phyloP scores from a whole-genome alignment of 805 yeast species.

The Ogataea dorogensis region DNA sequence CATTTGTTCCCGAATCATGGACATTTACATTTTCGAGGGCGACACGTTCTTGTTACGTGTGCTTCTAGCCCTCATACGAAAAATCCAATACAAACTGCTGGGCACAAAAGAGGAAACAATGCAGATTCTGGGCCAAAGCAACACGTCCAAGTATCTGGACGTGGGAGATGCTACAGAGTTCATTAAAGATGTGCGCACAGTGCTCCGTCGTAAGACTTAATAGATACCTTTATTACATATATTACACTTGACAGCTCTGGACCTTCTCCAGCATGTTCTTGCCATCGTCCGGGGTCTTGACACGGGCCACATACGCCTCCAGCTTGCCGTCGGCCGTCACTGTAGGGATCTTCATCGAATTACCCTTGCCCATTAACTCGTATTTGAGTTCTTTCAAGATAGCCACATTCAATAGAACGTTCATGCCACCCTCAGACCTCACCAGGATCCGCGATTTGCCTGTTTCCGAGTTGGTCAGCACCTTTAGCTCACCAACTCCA shows the following conservation, averaged over 20 bases:
- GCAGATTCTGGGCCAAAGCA: conserved; percentile 34
- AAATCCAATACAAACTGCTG: conserved; percentile 49
- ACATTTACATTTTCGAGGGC: conserved; percentile 60
- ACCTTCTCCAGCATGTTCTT: conserved; percentile 42
- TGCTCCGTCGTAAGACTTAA: conserved; percentile 30
- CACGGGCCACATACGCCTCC: conserved; percentile 68
- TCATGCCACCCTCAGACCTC: conserved; percentile 85
- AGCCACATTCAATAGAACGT: conserved; percentile 70
- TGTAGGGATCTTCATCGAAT: conserved; percentile 64
- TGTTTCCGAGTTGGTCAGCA: conserved; percentile 60
- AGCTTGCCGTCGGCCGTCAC: conserved; percentile 55
- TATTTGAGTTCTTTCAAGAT: conserved; percentile 60
- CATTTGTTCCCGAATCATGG: conserved; percentile 49
- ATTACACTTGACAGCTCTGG: conserved; percentile 22
- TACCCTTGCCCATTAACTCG: conserved; percentile 60
- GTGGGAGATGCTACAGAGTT: conserved; percentile 53
- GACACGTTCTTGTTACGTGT: conserved; percentile 53
- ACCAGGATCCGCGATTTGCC: conserved; percentile 68
- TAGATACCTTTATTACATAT: conserved; percentile 6
- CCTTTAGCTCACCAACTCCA: conserved; percentile 83
- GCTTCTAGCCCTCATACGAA: conserved; percentile 50
- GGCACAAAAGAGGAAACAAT: conserved; percentile 50
- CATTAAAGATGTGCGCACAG: conserved; percentile 40
- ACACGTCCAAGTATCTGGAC: conserved; percentile 38
- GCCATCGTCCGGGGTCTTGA: conserved; percentile 75